Evolutionary conservation across 1,139 yeast genomes (phyloP), one percentile per base, ranked within the genome.

Genomic region (Debaryomycetaceae sp.): DNA sequence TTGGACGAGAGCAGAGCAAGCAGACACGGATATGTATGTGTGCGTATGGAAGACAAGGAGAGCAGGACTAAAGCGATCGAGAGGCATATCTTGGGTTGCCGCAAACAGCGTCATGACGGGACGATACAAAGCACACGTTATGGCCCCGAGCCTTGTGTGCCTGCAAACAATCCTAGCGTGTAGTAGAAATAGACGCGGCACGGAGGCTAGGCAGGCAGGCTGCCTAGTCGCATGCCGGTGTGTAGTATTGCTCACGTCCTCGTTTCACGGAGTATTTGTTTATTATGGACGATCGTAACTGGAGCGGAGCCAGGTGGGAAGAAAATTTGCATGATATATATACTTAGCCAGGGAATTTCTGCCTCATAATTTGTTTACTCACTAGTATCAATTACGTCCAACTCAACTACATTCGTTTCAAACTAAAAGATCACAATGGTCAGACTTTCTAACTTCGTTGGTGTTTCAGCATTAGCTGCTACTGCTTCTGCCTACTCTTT

Each of bases 401-500:
- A 27, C 31, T 27, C 31, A 27, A 27, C 31, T 27, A 27, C 31
- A 27, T 11, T 27, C 31, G 31, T 27, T 27, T 8, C 11, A 27
- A 27, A 17, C 11, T 11, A 27, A 27, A 27, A 27, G 31, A 27
- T 27, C 31, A 27, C 8, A 27, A 27, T 27, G 31, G 31, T 27
- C 31, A 27, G 31, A 27, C 8, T 27, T 27, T 27, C 31, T 8
- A 27, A 27, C 31, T 27, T 27, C 31, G 11, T 27, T 27, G 31
- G 31, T 27, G 31, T 36, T 39, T 27, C 46, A 34, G 35, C 30
- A 27, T 34, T 44, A 24, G 43, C 49, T 34, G 49, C 41, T 34
- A 36, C 43, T 39, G 17, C 44, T 43, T 42, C 55, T 45, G 48
- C 47, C 41, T 49, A 27, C 31, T 27, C 31, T 11, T 8, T 8